phyloP scores from a whole-genome alignment of 164 flowering plant genomes.

The Chloranthus sessilifolius region DNA sequence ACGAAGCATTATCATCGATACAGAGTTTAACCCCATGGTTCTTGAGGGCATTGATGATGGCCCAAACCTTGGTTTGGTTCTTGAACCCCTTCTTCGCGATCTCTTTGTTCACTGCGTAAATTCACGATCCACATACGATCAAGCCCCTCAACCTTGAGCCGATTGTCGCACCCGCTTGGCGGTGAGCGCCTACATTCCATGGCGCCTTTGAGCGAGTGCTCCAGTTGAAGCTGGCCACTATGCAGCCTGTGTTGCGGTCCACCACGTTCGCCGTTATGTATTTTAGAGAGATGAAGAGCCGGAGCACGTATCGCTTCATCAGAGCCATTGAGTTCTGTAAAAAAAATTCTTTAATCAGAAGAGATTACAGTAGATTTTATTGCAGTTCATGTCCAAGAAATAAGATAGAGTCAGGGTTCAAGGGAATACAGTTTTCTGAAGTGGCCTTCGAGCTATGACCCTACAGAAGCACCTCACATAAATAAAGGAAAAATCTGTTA shows the following conservation, averaged over 20 bases:
- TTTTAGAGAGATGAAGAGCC: slow-evolving; percentile 76
- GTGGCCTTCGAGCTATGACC: too few relatives aligned
- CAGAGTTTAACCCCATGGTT: slow-evolving; percentile 65
- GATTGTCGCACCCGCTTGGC: slow-evolving; percentile 94
- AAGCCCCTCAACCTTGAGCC: slow-evolving; percentile 87
- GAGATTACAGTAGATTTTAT: too few relatives aligned
- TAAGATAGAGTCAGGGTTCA: too few relatives aligned
- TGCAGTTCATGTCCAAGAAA: too few relatives aligned
- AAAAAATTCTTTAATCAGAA: too few relatives aligned
- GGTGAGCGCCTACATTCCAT: slow-evolving; percentile 76
- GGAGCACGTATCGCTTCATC: slow-evolving; percentile 64
- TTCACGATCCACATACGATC: slow-evolving; percentile 60
- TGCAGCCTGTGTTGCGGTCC: slow-evolving; percentile 71
- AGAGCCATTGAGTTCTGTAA: too few relatives aligned
- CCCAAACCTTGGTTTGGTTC: slow-evolving; percentile 75
- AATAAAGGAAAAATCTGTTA: too few relatives aligned
- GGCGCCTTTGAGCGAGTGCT: slow-evolving; percentile 60
- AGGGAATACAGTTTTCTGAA: too few relatives aligned
- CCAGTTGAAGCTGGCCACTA: slow-evolving; percentile 91
- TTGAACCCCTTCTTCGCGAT: slow-evolving; percentile 75
- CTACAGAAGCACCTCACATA: too few relatives aligned
- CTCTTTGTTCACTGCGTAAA: slow-evolving; percentile 69
- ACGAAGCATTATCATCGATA: too few relatives aligned
- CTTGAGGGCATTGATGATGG: slow-evolving; percentile 73
- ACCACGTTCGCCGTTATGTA: slow-evolving; percentile 95